These are phyloP conservation scores for Parietichytrium sp. DNA, from an alignment of 108 stramenopile genomes.

Conservation along the genomic window DNA sequence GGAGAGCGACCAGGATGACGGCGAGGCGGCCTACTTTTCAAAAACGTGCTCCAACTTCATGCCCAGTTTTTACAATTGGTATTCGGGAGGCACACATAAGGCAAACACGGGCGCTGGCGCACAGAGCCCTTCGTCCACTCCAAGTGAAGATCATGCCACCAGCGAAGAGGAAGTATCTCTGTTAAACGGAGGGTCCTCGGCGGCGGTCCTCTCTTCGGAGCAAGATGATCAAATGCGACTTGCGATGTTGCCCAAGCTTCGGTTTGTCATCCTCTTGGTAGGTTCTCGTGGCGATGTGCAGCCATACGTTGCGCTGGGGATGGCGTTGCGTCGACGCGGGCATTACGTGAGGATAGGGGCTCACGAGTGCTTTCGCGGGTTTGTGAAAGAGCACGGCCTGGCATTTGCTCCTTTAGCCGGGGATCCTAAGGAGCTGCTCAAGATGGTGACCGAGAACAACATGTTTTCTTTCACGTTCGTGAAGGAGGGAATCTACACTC, in stretches of 20 bases:
- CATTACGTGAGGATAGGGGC: constrained; percentile 30
- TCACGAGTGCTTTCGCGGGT: not conserved
- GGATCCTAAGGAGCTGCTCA: constrained; percentile 3
- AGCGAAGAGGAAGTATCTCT: too few relatives aligned
- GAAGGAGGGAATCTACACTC: not conserved
- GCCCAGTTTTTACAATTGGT: constrained; percentile 34
- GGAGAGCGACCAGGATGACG: constrained; percentile 3
- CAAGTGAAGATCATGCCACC: too few relatives aligned
- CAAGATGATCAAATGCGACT: too few relatives aligned
- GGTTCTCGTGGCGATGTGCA: constrained; percentile 44
- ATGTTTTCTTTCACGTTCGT: constrained; percentile 31
- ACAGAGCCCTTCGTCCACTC: too few relatives aligned
- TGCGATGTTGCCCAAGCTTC: not conserved
- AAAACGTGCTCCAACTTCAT: constrained; percentile 29
- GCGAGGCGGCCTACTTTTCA: not conserved
- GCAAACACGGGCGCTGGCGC: too few relatives aligned
- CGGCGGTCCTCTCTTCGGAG: too few relatives aligned
- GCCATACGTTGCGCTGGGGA: constrained; percentile 36
- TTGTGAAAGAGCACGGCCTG: not conserved
- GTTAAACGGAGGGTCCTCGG: too few relatives aligned
- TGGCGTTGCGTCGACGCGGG: constrained; percentile 9
- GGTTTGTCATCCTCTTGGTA: constrained; percentile 16
- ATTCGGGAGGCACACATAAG: too few relatives aligned
- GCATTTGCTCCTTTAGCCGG: constrained; percentile 11
- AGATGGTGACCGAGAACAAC: constrained; percentile 29